Conservation (phyloP, 495 filamentous ascomycete species). For the Penicillium crystallinum region DNA sequence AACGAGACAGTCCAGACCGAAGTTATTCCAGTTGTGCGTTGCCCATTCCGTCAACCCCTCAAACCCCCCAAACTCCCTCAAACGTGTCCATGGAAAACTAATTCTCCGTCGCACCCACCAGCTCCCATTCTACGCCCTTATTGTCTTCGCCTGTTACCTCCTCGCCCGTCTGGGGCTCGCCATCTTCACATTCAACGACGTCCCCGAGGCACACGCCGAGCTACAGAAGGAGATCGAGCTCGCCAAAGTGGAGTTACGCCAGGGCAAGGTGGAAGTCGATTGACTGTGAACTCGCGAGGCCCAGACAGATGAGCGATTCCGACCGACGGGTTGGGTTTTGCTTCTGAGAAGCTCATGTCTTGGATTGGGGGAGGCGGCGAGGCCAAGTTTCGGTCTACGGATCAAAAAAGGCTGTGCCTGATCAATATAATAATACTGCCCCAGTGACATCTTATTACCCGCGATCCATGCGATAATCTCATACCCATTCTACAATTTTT, state of each 20-base stretch:
- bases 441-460: not conserved
- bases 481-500: constrained; percentile 19
- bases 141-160: constrained; percentile 89
- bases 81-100: not conserved
- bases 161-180: constrained; percentile 87
- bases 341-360: not conserved
- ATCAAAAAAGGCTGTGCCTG: not conserved
- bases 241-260: constrained; percentile 46
- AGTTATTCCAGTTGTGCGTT: constrained; percentile 49
- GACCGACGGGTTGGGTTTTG: too few relatives aligned
- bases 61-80: not conserved
- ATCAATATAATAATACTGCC: constrained; percentile 3
- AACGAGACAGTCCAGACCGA: constrained; percentile 57
- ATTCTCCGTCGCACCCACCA: constrained; percentile 26
- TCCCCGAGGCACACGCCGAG: constrained; percentile 84
- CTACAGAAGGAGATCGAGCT: constrained; percentile 63
- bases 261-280: constrained; percentile 47
- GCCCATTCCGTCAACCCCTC: not conserved
- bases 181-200: constrained; percentile 93
- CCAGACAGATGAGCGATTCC: not conserved
- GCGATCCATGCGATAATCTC: constrained; percentile 16
- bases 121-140: constrained; percentile 89
- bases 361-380: not conserved
- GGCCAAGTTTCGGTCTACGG: not conserved
- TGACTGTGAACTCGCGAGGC: constrained; percentile 17